Evolutionary conservation across 352 stramenopile genomes (phyloP), one percentile per base, ranked within the genome.

Genomic region (Phytophthora pini): DNA sequence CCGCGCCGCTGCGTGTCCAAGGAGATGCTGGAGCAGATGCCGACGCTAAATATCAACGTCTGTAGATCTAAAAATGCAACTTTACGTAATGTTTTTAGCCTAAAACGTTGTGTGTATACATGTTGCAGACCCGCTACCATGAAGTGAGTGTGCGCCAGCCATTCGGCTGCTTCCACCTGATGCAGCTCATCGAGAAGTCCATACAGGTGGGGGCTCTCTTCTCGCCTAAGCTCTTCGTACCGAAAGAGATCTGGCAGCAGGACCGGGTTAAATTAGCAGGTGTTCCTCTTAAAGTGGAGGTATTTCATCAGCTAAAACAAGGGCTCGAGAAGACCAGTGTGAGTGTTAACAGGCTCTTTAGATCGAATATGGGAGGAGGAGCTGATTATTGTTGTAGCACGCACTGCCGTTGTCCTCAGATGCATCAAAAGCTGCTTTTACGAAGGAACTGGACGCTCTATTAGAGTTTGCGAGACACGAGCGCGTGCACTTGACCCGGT

Each of bases 221-320:
- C 63, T 84, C 84, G 5, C 76, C 80, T 2, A 90, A 84, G 46
- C 70, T 94, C 43, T 93, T 90, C 50, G 79, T 87, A 1, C 84
- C 86, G 13, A 90, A 90, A 31, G 84, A 94, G 45, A 90, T 94
- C 36, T 94, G 86, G 85, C 82, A 87, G 63, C 84, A 93, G 56
- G 77, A 93, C 32, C 78, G 72, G 9, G 84, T 92, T 15, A 82
- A 76, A 26, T 61, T 94, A 41, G 76, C 84, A 1, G 80, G 84
- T 2, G 56, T 91, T 15, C 55, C 82, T 1, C 47, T 89, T 2
- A 93, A 93, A 56, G 48, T 90, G 27, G 82, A 89, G 29, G 61
- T 82, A 8, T 88, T 91, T 38, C 80, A 90, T 49, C 67, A 76
- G 32, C 67, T 93, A 15, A 93, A 93, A 48, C 79, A 91, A 32